These are phyloP conservation scores for Starmerella apis DNA, from an alignment of 805 yeast species.

Conservation along the genomic window DNA sequence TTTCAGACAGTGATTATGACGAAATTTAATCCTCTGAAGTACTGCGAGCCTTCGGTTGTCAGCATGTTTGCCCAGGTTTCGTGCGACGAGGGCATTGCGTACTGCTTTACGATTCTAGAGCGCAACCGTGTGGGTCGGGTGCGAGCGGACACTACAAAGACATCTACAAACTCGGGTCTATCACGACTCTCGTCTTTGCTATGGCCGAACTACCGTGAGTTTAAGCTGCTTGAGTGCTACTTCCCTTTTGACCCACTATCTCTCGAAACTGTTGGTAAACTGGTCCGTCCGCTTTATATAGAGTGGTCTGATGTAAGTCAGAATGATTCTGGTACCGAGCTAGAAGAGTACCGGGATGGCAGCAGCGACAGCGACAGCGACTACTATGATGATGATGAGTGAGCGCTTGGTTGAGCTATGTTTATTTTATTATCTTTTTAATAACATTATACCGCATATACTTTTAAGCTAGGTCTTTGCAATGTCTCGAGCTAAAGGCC, in stretches of 20 bases:
- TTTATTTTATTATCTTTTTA: too few species aligned
- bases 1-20: slow-evolving; percentile 78
- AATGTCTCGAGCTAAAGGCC: too few species aligned
- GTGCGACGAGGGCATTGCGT: slow-evolving; percentile 78
- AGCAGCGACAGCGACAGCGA: neutral
- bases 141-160: slow-evolving; percentile 24
- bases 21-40: slow-evolving; percentile 85
- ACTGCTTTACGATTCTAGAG: slow-evolving; percentile 87
- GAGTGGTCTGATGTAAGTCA: slow-evolving; percentile 71
- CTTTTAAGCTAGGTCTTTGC: too few species aligned
- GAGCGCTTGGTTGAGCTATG: neutral
- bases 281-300: slow-evolving; percentile 50
- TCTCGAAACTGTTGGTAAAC: slow-evolving; percentile 48
- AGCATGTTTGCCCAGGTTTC: slow-evolving; percentile 87
- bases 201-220: slow-evolving; percentile 61
- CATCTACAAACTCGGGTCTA: slow-evolving; percentile 15
- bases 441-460: neutral
- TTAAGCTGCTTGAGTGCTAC: slow-evolving; percentile 81
- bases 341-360: slow-evolving; percentile 4
- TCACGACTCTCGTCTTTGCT: slow-evolving; percentile 30
- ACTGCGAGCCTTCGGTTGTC: slow-evolving; percentile 88
- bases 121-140: slow-evolving; percentile 68
- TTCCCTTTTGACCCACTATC: slow-evolving; percentile 93
- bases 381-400: neutral
- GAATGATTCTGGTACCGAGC: slow-evolving; percentile 25